These are phyloP conservation scores for Penicillium paradoxum DNA, from an alignment of 495 filamentous ascomycete genomes.

Conservation along the genomic window DNA sequence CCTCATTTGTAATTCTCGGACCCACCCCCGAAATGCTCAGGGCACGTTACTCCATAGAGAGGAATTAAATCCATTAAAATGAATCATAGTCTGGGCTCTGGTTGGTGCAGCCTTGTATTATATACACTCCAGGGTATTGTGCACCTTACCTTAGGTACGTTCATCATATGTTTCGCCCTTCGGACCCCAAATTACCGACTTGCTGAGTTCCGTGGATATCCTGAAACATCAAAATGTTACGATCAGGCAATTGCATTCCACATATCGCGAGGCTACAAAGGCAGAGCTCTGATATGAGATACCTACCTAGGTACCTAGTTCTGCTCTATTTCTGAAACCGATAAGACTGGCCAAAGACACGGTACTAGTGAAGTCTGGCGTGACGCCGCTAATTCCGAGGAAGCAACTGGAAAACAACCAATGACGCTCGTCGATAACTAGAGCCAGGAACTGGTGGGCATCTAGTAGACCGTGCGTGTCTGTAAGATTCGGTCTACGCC, in stretches of 20 bases:
- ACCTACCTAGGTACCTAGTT: too few relatives aligned
- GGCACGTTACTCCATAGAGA: neutral
- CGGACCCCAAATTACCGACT: neutral
- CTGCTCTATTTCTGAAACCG: neutral
- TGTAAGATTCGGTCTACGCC: conserved; percentile 20
- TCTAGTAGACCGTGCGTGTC: conserved; percentile 16
- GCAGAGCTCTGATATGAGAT: too few relatives aligned
- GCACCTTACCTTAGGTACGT: too few relatives aligned
- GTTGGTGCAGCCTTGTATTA: neutral
- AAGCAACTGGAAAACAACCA: conserved; percentile 9
- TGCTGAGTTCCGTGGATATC: neutral
- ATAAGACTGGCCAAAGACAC: conserved; percentile 5
- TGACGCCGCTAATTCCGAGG: conserved; percentile 12
- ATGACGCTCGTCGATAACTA: conserved; percentile 7
- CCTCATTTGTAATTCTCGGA: conserved; percentile 1
- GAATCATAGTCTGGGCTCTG: neutral
- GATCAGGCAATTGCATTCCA: neutral
- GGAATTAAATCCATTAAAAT: neutral
- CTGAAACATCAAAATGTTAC: neutral
- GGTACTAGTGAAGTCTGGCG: conserved; percentile 3
- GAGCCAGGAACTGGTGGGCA: conserved; percentile 19
- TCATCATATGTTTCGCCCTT: neutral
- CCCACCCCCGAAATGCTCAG: conserved; percentile 1
- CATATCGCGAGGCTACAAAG: too few relatives aligned
- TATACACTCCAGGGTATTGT: neutral